These are phyloP conservation scores for Xanthoceras sorbifolium DNA, from an alignment of 345 rosid genomes.

Conservation along the genomic window DNA sequence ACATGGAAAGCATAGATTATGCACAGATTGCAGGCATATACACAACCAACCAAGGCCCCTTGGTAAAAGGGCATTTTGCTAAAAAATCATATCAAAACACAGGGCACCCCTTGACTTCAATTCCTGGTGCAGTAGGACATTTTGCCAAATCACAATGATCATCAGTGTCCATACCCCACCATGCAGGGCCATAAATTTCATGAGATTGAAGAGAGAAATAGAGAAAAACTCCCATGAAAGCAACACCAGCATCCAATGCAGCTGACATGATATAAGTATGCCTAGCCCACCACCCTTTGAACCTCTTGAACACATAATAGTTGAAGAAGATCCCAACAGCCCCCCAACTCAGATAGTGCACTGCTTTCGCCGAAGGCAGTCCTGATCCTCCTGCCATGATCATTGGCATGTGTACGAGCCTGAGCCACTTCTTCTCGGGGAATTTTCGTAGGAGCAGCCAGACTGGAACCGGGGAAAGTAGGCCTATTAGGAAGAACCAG, in stretches of 20 bases:
- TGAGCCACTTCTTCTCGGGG: conserved; percentile 42
- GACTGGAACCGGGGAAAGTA: conserved; percentile 41
- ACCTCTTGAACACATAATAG: conserved; percentile 52
- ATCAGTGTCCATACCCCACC: conserved; percentile 60
- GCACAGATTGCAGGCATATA: neutral
- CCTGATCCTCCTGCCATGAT: conserved; percentile 38
- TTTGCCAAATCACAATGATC: conserved; percentile 68
- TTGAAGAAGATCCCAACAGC: conserved; percentile 73
- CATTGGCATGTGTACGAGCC: conserved; percentile 58
- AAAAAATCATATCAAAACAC: conserved; percentile 13
- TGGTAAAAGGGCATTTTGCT: no score
- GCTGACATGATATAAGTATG: conserved; percentile 74
- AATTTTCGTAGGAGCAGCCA: conserved; percentile 40
- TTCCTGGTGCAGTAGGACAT: conserved; percentile 59
- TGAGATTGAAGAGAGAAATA: conserved; percentile 58
- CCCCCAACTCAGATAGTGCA: conserved; percentile 58
- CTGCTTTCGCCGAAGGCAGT: conserved; percentile 66
- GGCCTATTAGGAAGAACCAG: conserved; percentile 55
- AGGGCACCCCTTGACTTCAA: conserved; percentile 33
- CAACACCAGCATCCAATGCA: conserved; percentile 82
- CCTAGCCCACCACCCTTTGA: conserved; percentile 73
- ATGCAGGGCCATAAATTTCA: conserved; percentile 49
- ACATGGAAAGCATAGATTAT: no score
- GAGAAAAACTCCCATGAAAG: conserved; percentile 65
- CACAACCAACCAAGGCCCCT: neutral